Base-by-base conservation (phyloP, 2,329 filamentous ascomycete species). In the Coniella lustricola region DNA sequence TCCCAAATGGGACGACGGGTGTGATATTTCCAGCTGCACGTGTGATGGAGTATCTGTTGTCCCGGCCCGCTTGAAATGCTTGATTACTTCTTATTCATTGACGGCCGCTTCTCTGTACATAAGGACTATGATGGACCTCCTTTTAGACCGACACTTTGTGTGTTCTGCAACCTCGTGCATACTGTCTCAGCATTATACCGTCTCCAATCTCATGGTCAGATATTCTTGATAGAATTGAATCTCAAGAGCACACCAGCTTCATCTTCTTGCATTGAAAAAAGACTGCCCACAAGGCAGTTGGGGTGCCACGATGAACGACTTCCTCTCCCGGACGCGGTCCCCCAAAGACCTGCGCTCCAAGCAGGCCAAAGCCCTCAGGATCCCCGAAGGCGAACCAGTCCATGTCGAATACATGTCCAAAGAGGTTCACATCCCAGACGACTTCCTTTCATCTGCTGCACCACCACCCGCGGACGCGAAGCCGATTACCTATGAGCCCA, bases 401-500 rank as follows among this genome's bases (percentile, higher is more conserved):
- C 16, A 35, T 14, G 52, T 55, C 7, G 48, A 46, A 2, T 64
- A 64, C 38, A 54, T 52, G 7, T 70, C 65, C 34, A 60, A 62
- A 7, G 61, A 66, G 7, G 62, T 75, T 17, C 34, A 56, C 20
- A 62, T 74, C 32, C 72, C 76, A 0, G 53, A 63, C 21, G 62
- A 64, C 50, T 81, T 79, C 59, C 70, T 82, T 33, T 54, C 62
- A 20, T 4, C 34, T 22, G 54, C 25, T 5, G 58, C 64, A 2
- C 65, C 69, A 3, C 66, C 68, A 42, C 62, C 76, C 50, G 54
- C 67, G 18, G 64, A 72, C 46, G 64, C 70, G 4, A 46, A 60
- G 21, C 69, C 72, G 22, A 69, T 81, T 34, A 72, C 59, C 10
- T 66, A 72, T 36, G 61, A 62, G 3, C 63, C 63, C 14, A 73